A percentile compares a stretch with the other conserved stretches of the same genome.
Conservation (phyloP, 2,329 filamentous ascomycete species). For the Metarhizium guizhouense region DNA sequence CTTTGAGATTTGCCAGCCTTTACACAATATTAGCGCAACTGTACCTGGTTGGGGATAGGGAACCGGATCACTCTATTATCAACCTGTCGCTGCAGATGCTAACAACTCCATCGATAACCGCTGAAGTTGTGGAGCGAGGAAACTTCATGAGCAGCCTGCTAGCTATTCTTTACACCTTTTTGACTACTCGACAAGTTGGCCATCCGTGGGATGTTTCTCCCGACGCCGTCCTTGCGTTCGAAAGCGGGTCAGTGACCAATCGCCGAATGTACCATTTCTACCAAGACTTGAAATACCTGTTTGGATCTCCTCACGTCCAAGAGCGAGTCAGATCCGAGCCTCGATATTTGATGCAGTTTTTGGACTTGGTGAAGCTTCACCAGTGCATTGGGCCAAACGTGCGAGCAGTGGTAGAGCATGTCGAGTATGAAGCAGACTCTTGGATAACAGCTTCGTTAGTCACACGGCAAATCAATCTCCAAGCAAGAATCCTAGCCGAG, state of each 20-base stretch:
- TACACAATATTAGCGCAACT: conserved; percentile 91
- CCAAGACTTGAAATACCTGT: conserved; percentile 83
- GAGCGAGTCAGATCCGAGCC: conserved; percentile 73
- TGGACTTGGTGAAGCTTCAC: conserved; percentile 91
- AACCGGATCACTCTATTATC: conserved; percentile 97
- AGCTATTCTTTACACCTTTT: conserved; percentile 93
- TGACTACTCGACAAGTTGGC: conserved; percentile 91
- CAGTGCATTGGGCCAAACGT: conserved; percentile 96
- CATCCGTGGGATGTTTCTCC: conserved; percentile 85
- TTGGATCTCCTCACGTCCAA: conserved; percentile 82
- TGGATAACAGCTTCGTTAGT: conserved; percentile 97
- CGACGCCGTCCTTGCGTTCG: conserved; percentile 80
- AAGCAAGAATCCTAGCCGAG: conserved; percentile 82
- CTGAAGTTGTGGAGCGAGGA: conserved; percentile 86
- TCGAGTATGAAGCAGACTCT: conserved; percentile 95
- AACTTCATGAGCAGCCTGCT: conserved; percentile 95
- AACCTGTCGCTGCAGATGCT: conserved; percentile 95
- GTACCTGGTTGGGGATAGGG: conserved; percentile 90
- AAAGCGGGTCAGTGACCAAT: conserved; percentile 91
- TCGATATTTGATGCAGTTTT: conserved; percentile 85
- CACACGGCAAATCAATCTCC: conserved; percentile 86
- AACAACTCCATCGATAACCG: conserved; percentile 92
- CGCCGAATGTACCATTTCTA: conserved; percentile 97
- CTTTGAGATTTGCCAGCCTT: conserved; percentile 85
- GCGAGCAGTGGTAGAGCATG: conserved; percentile 83